phyloP scores from a whole-genome alignment of 1,284 basidiomycete species.

The Rhodotorula sp. region DNA sequence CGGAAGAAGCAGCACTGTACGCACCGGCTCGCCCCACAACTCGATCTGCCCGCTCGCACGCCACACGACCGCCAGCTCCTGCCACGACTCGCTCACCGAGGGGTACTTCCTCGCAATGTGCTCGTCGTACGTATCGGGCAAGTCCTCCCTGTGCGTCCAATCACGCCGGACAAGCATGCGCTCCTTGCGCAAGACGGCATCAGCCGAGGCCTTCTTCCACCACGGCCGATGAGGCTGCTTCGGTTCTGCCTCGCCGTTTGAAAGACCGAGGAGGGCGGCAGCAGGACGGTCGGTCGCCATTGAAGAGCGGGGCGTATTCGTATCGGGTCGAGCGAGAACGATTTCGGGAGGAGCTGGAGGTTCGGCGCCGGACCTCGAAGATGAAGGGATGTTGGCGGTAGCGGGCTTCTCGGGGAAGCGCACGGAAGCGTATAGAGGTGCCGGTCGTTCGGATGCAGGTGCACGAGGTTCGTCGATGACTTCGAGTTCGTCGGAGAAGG shows the following conservation, averaged over 20 bases:
- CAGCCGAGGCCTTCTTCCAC: constrained; percentile 8
- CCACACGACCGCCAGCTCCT: constrained; percentile 41
- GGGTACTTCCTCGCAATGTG: constrained; percentile 37
- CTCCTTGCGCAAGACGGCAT: constrained; percentile 25
- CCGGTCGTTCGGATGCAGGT: not conserved
- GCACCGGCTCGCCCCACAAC: constrained; percentile 39
- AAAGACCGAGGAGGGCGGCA: too few species aligned
- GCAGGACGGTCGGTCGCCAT: not conserved
- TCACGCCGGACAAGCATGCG: constrained; percentile 39
- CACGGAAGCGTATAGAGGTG: constrained; percentile 7
- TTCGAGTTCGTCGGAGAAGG: too few species aligned
- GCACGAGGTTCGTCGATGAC: too few species aligned
- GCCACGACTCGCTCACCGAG: constrained; percentile 33
- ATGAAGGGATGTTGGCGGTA: not conserved
- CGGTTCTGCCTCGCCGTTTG: too few species aligned
- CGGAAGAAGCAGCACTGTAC: not conserved
- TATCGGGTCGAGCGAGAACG: constrained; percentile 36
- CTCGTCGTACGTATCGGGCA: constrained; percentile 40
- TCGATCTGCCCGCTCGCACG: constrained; percentile 35
- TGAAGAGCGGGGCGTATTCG: not conserved
- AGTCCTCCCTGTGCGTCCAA: constrained; percentile 35
- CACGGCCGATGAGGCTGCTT: too few species aligned
- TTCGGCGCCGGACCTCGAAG: constrained; percentile 25
- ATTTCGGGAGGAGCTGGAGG: constrained; percentile 28
- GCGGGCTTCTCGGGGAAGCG: constrained; percentile 10